Evolutionary conservation across 208 protist genomes (phyloP).

Genomic region (Leptomonas seymouri): DNA sequence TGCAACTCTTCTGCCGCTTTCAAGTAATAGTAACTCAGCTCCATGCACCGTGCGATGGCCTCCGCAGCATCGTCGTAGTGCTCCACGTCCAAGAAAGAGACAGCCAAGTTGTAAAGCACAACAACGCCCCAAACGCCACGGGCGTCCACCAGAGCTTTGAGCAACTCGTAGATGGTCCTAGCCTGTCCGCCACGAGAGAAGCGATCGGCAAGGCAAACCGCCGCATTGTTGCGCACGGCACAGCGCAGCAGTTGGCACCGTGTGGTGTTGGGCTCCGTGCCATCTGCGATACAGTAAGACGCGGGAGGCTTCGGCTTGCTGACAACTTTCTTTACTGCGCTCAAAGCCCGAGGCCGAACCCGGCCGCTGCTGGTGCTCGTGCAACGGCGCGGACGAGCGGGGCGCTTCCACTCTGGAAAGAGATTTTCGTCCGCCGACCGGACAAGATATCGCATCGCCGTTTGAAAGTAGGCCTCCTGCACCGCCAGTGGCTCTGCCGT

Average conservation of each 20-base stretch:
- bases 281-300: not conserved
- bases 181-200: slow-evolving; percentile 21
- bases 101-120: slow-evolving; percentile 84
- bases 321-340: not conserved
- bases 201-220: slow-evolving; percentile 25
- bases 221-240: slow-evolving; percentile 28
- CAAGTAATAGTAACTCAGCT: slow-evolving; percentile 60
- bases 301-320: slow-evolving; percentile 13
- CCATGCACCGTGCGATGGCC: slow-evolving; percentile 74
- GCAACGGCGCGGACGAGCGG: not conserved
- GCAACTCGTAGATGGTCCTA: slow-evolving; percentile 33
- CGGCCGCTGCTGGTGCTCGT: not conserved
- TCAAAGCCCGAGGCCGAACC: not conserved
- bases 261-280: not conserved
- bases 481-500: slow-evolving; percentile 46
- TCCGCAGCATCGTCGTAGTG: slow-evolving; percentile 78
- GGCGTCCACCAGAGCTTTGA: slow-evolving; percentile 47
- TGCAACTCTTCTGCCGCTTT: slow-evolving; percentile 4
- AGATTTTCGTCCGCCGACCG: slow-evolving; percentile 11
- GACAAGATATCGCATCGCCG: slow-evolving; percentile 44
- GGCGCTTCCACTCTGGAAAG: slow-evolving; percentile 29
- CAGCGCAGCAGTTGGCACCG: slow-evolving; percentile 23
- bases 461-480: slow-evolving; percentile 50
- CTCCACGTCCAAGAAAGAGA: slow-evolving; percentile 43
- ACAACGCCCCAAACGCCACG: slow-evolving; percentile 50